These are phyloP conservation scores for Pseudogymnoascus destructans DNA, from an alignment of 2,329 filamentous ascomycete species.

Conservation along the genomic window DNA sequence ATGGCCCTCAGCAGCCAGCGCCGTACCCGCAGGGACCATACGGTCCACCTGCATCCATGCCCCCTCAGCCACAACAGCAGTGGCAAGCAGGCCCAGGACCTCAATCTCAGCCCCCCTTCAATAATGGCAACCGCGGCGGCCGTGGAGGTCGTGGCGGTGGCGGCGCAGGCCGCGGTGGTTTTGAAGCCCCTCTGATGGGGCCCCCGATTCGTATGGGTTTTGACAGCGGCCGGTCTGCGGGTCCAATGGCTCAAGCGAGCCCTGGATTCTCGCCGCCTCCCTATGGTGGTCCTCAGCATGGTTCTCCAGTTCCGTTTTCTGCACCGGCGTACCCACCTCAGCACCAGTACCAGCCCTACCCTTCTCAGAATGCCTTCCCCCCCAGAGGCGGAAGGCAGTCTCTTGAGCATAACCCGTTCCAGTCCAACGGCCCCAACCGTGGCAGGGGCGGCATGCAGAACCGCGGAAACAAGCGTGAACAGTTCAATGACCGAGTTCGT, in stretches of 20 bases:
- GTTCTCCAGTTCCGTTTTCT: conserved; percentile 22
- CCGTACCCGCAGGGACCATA: conserved; percentile 25
- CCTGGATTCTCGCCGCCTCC: conserved; percentile 29
- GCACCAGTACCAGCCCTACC: conserved; percentile 28
- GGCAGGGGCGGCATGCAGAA: conserved; percentile 30
- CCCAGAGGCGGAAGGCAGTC: conserved; percentile 24
- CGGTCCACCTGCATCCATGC: conserved; percentile 26
- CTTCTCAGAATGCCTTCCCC: conserved; percentile 26
- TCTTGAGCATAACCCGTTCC: conserved; percentile 25
- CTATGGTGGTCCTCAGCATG: conserved; percentile 24
- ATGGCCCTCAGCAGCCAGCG: conserved; percentile 26
- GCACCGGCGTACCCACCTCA: conserved; percentile 13
- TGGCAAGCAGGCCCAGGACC: conserved; percentile 27
- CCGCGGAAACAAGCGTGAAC: conserved; percentile 26
- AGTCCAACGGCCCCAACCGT: conserved; percentile 28
- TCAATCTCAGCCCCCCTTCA: conserved; percentile 30
- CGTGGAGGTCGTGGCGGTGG: conserved; percentile 26
- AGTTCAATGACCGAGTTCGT: conserved; percentile 27
- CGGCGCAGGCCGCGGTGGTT: conserved; percentile 31
- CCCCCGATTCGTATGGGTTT: conserved; percentile 43
- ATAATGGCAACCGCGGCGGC: conserved; percentile 14
- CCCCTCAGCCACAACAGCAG: conserved; percentile 28
- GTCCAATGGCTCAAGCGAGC: conserved; percentile 32
- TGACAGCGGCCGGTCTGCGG: conserved; percentile 33
- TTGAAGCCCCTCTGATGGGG: conserved; percentile 36